phyloP scores from a whole-genome alignment of 176 grass and related monocot species.

The Oropetium thomaeum region DNA sequence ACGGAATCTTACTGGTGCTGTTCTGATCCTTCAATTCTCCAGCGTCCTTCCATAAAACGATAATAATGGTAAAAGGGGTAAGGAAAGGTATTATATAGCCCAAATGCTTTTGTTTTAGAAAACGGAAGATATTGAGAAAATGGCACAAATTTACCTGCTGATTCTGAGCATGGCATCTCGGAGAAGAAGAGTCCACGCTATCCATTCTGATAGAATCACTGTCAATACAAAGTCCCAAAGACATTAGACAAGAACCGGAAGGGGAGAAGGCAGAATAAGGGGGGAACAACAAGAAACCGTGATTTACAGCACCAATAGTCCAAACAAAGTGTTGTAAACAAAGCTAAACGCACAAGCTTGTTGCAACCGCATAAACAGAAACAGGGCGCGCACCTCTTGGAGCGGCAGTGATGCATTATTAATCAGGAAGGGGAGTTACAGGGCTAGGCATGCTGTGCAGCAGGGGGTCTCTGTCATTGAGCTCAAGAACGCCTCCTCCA shows the following conservation, averaged over 20 bases:
- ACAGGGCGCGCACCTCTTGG: conserved; percentile 25
- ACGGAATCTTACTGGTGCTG: conserved; percentile 24
- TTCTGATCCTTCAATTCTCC: conserved; percentile 38
- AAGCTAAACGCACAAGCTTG: background rate
- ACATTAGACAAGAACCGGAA: background rate
- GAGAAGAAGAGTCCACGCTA: conserved; percentile 40
- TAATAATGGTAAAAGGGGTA: conserved; percentile 22
- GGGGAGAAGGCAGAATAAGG: background rate
- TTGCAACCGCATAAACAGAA: background rate
- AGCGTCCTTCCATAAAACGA: conserved; percentile 42
- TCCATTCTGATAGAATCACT: conserved; percentile 42
- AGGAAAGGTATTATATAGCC: background rate
- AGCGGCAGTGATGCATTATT: conserved; percentile 25
- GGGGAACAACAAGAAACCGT: background rate
- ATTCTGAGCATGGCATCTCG: conserved; percentile 36
- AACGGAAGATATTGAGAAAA: too few species aligned
- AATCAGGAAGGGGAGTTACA: conserved; percentile 1
- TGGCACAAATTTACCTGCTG: conserved; percentile 41
- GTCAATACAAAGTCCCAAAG: background rate
- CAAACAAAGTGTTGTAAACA: background rate
- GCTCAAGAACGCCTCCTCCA: conserved; percentile 29
- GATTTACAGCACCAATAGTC: background rate
- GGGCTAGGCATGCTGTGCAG: background rate
- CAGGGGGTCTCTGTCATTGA: background rate
- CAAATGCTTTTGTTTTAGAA: too few species aligned